Evolutionary conservation across 2,329 filamentous ascomycete genomes (phyloP).

Genomic region (Aspergillaceae sp.): DNA sequence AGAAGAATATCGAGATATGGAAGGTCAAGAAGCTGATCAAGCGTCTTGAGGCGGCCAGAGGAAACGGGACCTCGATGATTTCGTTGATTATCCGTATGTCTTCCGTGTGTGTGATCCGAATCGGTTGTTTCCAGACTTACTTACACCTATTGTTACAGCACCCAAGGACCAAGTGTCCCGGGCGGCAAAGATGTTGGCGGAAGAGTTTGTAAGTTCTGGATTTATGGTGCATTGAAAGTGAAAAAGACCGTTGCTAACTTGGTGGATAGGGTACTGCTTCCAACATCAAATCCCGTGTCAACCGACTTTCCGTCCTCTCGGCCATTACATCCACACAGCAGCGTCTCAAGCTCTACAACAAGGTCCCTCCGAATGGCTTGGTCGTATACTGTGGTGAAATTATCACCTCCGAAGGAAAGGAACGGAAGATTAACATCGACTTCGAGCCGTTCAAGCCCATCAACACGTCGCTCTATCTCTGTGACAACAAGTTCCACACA

Average conservation of each 20-base stretch:
- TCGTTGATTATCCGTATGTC: slow-evolving; percentile 91
- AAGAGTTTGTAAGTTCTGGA: slow-evolving; percentile 76
- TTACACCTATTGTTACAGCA: slow-evolving; percentile 45
- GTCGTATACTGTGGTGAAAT: slow-evolving; percentile 99
- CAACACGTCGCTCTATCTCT: slow-evolving; percentile 98
- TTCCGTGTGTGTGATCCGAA: no score
- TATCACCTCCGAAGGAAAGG: slow-evolving; percentile 95
- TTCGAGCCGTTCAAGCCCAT: slow-evolving; percentile 99
- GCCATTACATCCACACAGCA: slow-evolving; percentile 99
- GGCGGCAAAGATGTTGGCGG: slow-evolving; percentile 98
- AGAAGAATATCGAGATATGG: slow-evolving; percentile 85
- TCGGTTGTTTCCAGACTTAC: slow-evolving; percentile 1
- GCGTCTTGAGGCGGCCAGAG: slow-evolving; percentile 89
- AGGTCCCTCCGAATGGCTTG: slow-evolving; percentile 93
- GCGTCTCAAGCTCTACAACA: slow-evolving; percentile 97
- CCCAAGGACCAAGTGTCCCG: slow-evolving; percentile 97
- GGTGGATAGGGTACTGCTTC: slow-evolving; percentile 74
- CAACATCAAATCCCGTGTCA: slow-evolving; percentile 99
- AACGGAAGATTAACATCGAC: slow-evolving; percentile 99
- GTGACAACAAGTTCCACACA: slow-evolving; percentile 99
- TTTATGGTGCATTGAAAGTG: neutral
- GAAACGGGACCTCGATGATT: slow-evolving; percentile 99
- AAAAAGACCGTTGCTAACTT: slow-evolving; percentile 4
- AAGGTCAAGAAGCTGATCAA: slow-evolving; percentile 99
- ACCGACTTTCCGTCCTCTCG: slow-evolving; percentile 92